A percentile compares a stretch with the other conserved stretches of the same genome.
phyloP scores from a whole-genome alignment of 441 rosid genomes.

The Croton laevigatus region DNA sequence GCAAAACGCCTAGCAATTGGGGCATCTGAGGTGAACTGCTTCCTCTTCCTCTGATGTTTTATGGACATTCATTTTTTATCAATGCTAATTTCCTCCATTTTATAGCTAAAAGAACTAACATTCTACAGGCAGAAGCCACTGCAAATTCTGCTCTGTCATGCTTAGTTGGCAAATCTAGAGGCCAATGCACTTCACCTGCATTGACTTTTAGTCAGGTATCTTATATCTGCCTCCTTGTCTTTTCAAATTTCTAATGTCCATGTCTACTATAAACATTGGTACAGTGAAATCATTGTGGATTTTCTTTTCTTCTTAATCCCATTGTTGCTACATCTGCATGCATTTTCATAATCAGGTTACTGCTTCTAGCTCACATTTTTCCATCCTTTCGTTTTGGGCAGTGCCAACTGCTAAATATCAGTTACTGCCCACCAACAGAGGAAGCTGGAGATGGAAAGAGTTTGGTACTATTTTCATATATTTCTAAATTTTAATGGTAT shows the following conservation, averaged over 20 bases:
- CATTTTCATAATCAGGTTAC: constrained; percentile 13
- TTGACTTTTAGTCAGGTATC: constrained; percentile 45
- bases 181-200: constrained; percentile 36
- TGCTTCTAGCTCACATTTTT: constrained; percentile 1
- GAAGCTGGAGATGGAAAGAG: constrained; percentile 51
- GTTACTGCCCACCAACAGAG: constrained; percentile 81
- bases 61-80: too few species aligned
- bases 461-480: constrained; percentile 49
- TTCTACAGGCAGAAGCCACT: constrained; percentile 53
- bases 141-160: constrained; percentile 60
- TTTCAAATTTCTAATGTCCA: neutral
- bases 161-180: constrained; percentile 42
- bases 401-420: constrained; percentile 83
- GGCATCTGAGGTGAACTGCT: constrained; percentile 56
- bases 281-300: neutral
- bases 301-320: neutral
- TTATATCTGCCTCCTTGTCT: neutral
- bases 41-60: too few species aligned
- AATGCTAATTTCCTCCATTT: neutral
- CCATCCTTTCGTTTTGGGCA: constrained; percentile 27
- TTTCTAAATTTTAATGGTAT: neutral
- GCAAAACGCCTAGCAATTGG: constrained; percentile 68
- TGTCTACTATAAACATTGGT: neutral
- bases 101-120: constrained; percentile 6
- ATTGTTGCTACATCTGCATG: neutral